A percentile compares a stretch with the other conserved stretches of the same genome.
phyloP scores from a whole-genome alignment of 768 basidiomycete species.

The Amanita thiersii region DNA sequence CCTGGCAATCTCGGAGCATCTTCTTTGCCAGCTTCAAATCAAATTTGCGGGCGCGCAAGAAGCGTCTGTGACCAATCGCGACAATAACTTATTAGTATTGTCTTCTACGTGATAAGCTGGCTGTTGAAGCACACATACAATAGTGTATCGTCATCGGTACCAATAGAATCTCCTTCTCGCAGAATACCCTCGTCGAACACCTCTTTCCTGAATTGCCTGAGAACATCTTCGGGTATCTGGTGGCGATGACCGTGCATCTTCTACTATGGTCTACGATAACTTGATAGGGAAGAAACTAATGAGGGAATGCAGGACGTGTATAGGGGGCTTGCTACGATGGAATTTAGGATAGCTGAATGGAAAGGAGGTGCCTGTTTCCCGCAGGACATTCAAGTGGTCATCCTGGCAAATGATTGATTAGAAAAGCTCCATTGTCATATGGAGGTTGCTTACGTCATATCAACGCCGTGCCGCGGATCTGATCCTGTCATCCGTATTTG shows the following conservation, averaged over 20 bases:
- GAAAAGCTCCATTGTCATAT: too few relatives aligned
- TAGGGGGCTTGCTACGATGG: too few relatives aligned
- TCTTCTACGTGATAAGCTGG: neutral
- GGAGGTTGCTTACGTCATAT: too few relatives aligned
- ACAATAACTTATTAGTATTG: conserved; percentile 1
- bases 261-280: too few relatives aligned
- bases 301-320: too few relatives aligned
- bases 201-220: conserved; percentile 43
- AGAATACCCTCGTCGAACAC: conserved; percentile 46
- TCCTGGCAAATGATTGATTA: too few relatives aligned
- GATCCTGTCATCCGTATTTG: too few relatives aligned
- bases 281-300: too few relatives aligned
- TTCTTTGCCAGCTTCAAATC: conserved; percentile 48
- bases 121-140: conserved; percentile 31
- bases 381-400: too few relatives aligned
- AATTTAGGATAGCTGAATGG: too few relatives aligned
- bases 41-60: conserved; percentile 66
- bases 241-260: neutral
- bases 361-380: too few relatives aligned
- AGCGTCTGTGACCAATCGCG: conserved; percentile 50
- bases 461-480: too few relatives aligned
- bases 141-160: conserved; percentile 49
- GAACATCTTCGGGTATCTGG: conserved; percentile 23
- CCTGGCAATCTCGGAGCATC: conserved; percentile 61
- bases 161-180: conserved; percentile 53